Percentiles rank a stretch among this genome's conserved stretches.
These are phyloP conservation scores for Cymbomonas tetramitiformis DNA, from an alignment of 139 green algal genomes.

Conservation along the genomic window DNA sequence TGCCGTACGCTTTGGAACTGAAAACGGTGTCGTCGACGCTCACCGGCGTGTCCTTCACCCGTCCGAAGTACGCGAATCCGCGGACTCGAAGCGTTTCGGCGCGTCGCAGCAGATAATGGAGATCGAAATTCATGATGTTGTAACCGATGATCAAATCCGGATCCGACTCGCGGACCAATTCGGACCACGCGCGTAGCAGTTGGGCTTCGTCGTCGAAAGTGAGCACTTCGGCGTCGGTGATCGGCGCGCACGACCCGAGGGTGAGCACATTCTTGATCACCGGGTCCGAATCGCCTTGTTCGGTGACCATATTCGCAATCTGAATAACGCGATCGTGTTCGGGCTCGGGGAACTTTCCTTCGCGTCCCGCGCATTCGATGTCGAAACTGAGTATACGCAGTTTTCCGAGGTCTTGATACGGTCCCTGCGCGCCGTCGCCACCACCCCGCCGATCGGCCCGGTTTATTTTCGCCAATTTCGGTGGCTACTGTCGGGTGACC, in stretches of 20 bases:
- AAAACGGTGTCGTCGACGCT: slow-evolving; percentile 73
- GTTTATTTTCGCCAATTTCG: no score
- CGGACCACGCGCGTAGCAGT: slow-evolving; percentile 48
- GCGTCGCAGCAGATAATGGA: slow-evolving; percentile 88
- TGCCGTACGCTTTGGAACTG: slow-evolving; percentile 75
- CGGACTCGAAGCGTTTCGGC: slow-evolving; percentile 58
- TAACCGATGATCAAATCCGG: slow-evolving; percentile 84
- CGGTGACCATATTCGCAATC: slow-evolving; percentile 84
- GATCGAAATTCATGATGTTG: slow-evolving; percentile 98
- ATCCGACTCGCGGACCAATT: slow-evolving; percentile 68
- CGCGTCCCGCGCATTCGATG: slow-evolving; percentile 90
- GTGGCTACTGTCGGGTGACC: no score
- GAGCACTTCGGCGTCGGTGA: slow-evolving; percentile 82
- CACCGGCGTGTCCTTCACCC: slow-evolving; percentile 45
- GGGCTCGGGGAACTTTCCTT: slow-evolving; percentile 88
- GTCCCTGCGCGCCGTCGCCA: slow-evolving; percentile 60
- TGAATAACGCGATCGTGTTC: slow-evolving; percentile 90
- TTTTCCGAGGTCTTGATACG: slow-evolving; percentile 64
- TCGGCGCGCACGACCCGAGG: slow-evolving; percentile 69
- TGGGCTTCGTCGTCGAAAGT: slow-evolving; percentile 55
- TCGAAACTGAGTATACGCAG: slow-evolving; percentile 85
- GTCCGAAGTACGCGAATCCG: slow-evolving; percentile 74
- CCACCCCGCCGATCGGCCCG: no score
- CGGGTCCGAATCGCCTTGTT: slow-evolving; percentile 49
- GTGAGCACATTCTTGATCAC: slow-evolving; percentile 86